Base-by-base conservation (phyloP, 768 basidiomycete genomes). In the Lepiota subincarnata region DNA sequence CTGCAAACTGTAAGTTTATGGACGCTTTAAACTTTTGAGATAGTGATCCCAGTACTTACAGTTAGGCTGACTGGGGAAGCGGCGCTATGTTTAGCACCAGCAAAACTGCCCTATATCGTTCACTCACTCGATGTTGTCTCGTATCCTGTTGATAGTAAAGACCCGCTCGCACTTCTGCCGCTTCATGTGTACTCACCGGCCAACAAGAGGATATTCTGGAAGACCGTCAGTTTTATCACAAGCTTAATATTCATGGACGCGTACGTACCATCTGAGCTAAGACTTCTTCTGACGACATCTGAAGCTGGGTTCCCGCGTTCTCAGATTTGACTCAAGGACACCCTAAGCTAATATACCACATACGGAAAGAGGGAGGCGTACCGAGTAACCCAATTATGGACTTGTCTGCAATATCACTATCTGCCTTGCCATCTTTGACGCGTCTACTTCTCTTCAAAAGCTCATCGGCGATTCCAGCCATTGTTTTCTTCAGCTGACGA, bases 61-160 rank as follows among this genome's bases (percentile, higher is more conserved):
- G 73, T 75, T 1, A 76, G 57, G 54, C 69, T 73, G 46, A 73
- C 73, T 70, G 52, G 42, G 28, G 20, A 8, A 18, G 19, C 6
- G 38, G 40, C 3, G 34, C 7, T 31, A 11, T 8, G 31, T 24
- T 24, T 24, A 24, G 24, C 5, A 8, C 31, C 10, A 31, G 7
- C 8, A 7, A 8, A 11, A 1, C 10, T 31, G 31, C 10, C 7
- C 31, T 8, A 8, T 3, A 4, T 31, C 31, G 7, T 31, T 31
- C 5, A 28, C 73, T 44, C 56, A 76, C 75, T 72, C 0, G 76
- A 75, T 2, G 80, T 82, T 3, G 80, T 81, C 64, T 81, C 80
- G 49, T 82, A 82, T 35, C 79, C 79, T 68, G 59, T 46, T n/a
- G 58, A 26, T 45, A 38, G 44, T 38, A 57, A 26, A 31, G 48